Conservation (phyloP, 1,284 basidiomycete genomes). For the Ganoderma meredithae region DNA sequence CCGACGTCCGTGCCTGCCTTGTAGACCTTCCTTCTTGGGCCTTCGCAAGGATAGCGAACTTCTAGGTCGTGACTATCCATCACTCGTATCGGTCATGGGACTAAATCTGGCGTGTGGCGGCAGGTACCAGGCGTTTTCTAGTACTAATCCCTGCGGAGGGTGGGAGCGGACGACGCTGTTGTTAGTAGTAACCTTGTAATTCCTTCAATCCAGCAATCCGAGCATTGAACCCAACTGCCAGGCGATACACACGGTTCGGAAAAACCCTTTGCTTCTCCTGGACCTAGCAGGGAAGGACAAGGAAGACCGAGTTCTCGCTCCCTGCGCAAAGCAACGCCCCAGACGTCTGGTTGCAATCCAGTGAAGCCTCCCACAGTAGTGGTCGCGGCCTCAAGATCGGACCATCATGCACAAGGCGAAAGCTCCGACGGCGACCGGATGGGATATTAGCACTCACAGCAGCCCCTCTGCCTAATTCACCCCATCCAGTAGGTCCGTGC, state of each 20-base stretch:
- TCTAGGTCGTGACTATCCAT: conserved; percentile 27
- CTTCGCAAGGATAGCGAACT: conserved; percentile 23
- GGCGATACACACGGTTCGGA: background rate
- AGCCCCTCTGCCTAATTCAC: background rate
- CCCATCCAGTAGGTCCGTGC: conserved; percentile 2
- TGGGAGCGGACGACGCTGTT: conserved; percentile 23
- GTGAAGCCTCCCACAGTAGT: background rate
- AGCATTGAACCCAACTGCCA: conserved; percentile 1
- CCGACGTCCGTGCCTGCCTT: conserved; percentile 24
- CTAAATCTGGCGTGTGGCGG: conserved; percentile 23
- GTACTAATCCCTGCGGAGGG: conserved; percentile 17
- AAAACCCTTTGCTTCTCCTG: background rate
- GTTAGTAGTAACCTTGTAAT: conserved; percentile 23
- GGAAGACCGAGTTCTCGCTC: background rate
- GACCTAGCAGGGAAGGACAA: background rate
- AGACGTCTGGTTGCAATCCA: background rate
- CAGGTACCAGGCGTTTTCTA: conserved; percentile 12
- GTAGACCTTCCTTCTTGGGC: conserved; percentile 18
- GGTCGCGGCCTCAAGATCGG: background rate
- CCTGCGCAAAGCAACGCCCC: background rate
- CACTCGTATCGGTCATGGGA: conserved; percentile 29
- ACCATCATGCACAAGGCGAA: background rate
- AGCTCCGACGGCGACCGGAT: conserved; percentile 1
- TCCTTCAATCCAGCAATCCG: conserved; percentile 16
- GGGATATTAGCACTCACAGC: background rate